Evolutionary conservation across 75 land plant genomes (phyloP).

Genomic region (Sequoiadendron giganteum): DNA sequence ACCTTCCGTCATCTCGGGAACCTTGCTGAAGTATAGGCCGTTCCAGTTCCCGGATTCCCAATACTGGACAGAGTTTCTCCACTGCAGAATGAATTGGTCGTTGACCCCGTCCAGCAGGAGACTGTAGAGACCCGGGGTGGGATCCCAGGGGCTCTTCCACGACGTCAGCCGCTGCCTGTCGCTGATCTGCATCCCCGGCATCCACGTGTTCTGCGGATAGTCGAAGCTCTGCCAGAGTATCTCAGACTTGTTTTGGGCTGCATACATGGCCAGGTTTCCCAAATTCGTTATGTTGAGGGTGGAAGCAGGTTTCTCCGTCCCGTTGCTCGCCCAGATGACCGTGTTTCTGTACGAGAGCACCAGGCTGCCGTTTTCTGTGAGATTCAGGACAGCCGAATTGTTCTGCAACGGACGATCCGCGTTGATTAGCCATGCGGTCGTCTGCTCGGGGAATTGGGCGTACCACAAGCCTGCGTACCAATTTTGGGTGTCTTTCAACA

Average conservation of each 20-base stretch:
- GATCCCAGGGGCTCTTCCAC: slow-evolving; percentile 25
- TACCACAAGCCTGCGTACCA: background rate
- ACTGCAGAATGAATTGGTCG: background rate
- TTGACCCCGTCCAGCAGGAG: background rate
- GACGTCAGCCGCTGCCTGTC: slow-evolving; percentile 13
- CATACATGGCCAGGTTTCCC: slow-evolving; percentile 35
- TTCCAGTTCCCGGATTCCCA: slow-evolving; percentile 21
- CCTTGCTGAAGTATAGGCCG: slow-evolving; percentile 10
- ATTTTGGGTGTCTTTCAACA: background rate
- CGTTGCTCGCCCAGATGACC: slow-evolving; percentile 15
- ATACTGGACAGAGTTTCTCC: background rate
- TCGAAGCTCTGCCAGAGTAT: slow-evolving; percentile 48
- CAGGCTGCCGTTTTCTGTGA: background rate
- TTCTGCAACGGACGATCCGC: background rate
- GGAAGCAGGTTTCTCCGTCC: background rate
- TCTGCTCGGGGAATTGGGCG: background rate
- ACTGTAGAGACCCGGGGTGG: slow-evolving; percentile 17
- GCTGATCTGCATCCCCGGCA: slow-evolving; percentile 23
- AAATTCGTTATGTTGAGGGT: slow-evolving; percentile 6
- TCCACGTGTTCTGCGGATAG: slow-evolving; percentile 30
- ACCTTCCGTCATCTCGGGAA: background rate
- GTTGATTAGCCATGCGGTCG: background rate
- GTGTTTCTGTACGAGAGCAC: background rate
- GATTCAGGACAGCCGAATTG: background rate
- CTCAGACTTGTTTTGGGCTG: background rate